phyloP scores from a whole-genome alignment of 2,329 filamentous ascomycete genomes.

The Sporothrix brunneoviolacea region DNA sequence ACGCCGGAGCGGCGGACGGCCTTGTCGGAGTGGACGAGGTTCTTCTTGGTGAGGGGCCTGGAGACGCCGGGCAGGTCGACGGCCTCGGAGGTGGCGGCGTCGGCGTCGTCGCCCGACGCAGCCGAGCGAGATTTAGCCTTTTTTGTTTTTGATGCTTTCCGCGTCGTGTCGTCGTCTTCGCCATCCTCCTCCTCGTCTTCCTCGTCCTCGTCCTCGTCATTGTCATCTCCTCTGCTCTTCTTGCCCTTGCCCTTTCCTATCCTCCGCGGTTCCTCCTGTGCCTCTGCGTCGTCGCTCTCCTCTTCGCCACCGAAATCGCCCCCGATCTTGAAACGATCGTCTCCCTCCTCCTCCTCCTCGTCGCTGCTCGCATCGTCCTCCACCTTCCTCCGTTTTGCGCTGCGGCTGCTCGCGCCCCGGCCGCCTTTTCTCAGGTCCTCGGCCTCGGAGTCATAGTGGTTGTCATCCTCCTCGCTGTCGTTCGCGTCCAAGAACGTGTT shows the following conservation, averaged over 20 bases:
- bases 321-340: too few species aligned
- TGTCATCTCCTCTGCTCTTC: not conserved
- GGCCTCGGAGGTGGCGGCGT: conserved; percentile 14
- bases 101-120: not conserved
- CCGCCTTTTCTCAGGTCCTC: conserved; percentile 62
- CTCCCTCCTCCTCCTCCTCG: conserved; percentile 18
- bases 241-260: not conserved
- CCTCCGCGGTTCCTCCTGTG: not conserved
- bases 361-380: conserved; percentile 26
- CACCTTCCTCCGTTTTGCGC: conserved; percentile 60
- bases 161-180: conserved; percentile 9
- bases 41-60: conserved; percentile 57
- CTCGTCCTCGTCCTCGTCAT: not conserved
- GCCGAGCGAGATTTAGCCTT: not conserved
- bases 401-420: too few species aligned
- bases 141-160: conserved; percentile 14
- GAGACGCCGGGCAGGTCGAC: conserved; percentile 37
- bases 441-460: conserved; percentile 58
- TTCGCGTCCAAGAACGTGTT: conserved; percentile 63
- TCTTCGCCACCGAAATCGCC: too few species aligned
- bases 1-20: conserved; percentile 70
- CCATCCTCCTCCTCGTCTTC: conserved; percentile 11
- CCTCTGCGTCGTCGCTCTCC: not conserved
- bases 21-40: conserved; percentile 57
- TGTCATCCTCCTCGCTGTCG: conserved; percentile 53